Evolutionary conservation across 345 rosid genomes (phyloP), one percentile per base, ranked within the genome.

Genomic region (Cardamine resedifolia): DNA sequence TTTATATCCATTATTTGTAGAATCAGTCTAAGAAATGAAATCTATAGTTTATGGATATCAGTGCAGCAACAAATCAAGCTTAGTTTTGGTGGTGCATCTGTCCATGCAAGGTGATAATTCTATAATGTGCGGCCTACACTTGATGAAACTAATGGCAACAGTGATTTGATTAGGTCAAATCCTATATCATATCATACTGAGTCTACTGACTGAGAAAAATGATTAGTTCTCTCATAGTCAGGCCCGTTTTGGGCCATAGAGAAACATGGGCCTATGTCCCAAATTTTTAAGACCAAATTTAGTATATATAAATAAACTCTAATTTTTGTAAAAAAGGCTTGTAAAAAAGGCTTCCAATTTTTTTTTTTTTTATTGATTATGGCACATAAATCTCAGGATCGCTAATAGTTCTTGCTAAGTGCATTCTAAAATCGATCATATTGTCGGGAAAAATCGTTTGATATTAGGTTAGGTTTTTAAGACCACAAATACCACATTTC

Each of bases 1-100:
- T 45, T 60, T 18, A 5, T 26, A 49, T 67, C 68, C 77, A 65
- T 73, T 11, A n/a, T n/a, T n/a, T n/a, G 41, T 45, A 6, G 45
- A 41, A 41, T 41, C 18, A 41, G 45, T 41, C 18, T n/a, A 14
- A 43, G 48, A n/a, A 43, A 43, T 43, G 19, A 43, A 43, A 15
- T 41, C 48, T 39, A 11, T 12, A 39, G 5, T 12, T 39, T 11
- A 39, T 0, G 5, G n/a, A 12, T 39, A 39, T 11, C 44, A 39
- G 14, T 4, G n/a, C n/a, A 33, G 5, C 44, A 39, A 36, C 41
- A 36, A 10, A 36, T 36, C 3, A 36, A 39, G 44, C 44, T 39
- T 0, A 33, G n/a, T n/a, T n/a, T n/a, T n/a, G n/a, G n/a, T n/a
- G n/a, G n/a, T n/a, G n/a, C n/a, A n/a, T n/a, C n/a, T n/a, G n/a